These are phyloP conservation scores for Magnusiomyces sp. DNA, from an alignment of 1,139 yeast genomes.

Conservation along the genomic window DNA sequence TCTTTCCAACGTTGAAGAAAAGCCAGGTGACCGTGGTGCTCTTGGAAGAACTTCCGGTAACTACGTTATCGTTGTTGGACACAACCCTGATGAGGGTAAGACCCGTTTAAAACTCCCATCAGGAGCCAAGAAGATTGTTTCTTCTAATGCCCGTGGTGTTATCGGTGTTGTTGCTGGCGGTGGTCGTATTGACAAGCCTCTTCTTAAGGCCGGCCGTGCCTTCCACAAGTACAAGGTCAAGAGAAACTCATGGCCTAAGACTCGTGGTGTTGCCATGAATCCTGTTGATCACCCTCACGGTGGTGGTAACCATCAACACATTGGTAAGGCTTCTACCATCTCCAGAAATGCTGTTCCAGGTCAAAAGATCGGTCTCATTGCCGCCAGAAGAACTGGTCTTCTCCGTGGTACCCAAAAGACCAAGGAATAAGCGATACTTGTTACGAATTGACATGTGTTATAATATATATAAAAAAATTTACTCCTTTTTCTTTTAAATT, in stretches of 20 bases:
- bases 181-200: constrained; percentile 99
- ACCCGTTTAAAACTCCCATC: constrained; percentile 99
- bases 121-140: constrained; percentile 94
- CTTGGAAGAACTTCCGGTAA: constrained; percentile 98
- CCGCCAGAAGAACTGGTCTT: constrained; percentile 99
- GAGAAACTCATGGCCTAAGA: constrained; percentile 99
- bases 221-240: constrained; percentile 98
- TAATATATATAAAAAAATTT: constrained; percentile 1
- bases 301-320: constrained; percentile 99
- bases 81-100: constrained; percentile 98
- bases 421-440: constrained; percentile 49
- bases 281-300: constrained; percentile 99
- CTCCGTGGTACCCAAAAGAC: constrained; percentile 99
- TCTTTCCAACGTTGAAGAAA: constrained; percentile 96
- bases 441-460: constrained; percentile 1
- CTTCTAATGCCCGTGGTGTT: constrained; percentile 98
- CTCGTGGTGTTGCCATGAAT: constrained; percentile 99
- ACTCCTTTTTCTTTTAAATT: not conserved
- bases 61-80: constrained; percentile 98
- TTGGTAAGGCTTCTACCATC: constrained; percentile 99
- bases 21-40: constrained; percentile 99
- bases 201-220: constrained; percentile 99
- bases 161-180: constrained; percentile 99
- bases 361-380: constrained; percentile 99
- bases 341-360: constrained; percentile 99